Conservation (phyloP, 371 early-diverging fungal species). For the Haplosporangium sp. region DNA sequence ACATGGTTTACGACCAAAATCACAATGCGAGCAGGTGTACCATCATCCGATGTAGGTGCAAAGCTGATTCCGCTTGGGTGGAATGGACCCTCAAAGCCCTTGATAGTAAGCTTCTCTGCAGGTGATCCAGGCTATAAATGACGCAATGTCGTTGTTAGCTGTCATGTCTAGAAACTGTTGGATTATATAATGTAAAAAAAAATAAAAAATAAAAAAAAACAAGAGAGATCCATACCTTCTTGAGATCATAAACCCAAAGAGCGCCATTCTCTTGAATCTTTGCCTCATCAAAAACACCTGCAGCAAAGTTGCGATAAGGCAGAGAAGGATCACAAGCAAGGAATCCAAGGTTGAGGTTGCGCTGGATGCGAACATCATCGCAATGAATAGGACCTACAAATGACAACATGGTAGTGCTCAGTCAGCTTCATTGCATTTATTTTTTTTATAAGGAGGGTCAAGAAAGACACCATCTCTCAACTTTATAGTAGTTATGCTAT, state of each 20-base stretch:
- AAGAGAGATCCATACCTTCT: slow-evolving; percentile 25
- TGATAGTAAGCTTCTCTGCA: slow-evolving; percentile 45
- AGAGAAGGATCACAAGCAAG: slow-evolving; percentile 50
- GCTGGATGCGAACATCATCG: slow-evolving; percentile 55
- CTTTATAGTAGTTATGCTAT: neutral
- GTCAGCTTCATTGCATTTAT: too few relatives aligned
- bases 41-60: slow-evolving; percentile 44
- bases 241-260: slow-evolving; percentile 54
- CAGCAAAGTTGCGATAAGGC: slow-evolving; percentile 54
- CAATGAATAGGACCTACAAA: slow-evolving; percentile 38
- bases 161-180: neutral
- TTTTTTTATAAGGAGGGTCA: too few relatives aligned
- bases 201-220: too few relatives aligned
- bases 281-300: slow-evolving; percentile 45
- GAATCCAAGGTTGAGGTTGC: slow-evolving; percentile 47
- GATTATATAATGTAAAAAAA: too few relatives aligned
- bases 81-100: slow-evolving; percentile 48
- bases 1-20: slow-evolving; percentile 53
- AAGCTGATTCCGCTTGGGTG: slow-evolving; percentile 51
- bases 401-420: too few relatives aligned
- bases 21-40: slow-evolving; percentile 51
- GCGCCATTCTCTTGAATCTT: slow-evolving; percentile 51
- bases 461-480: neutral
- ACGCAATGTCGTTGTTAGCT: neutral
- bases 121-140: slow-evolving; percentile 36